phyloP scores from a whole-genome alignment of 169 alveolate species.

The Cryptosporidium meleagridis region DNA sequence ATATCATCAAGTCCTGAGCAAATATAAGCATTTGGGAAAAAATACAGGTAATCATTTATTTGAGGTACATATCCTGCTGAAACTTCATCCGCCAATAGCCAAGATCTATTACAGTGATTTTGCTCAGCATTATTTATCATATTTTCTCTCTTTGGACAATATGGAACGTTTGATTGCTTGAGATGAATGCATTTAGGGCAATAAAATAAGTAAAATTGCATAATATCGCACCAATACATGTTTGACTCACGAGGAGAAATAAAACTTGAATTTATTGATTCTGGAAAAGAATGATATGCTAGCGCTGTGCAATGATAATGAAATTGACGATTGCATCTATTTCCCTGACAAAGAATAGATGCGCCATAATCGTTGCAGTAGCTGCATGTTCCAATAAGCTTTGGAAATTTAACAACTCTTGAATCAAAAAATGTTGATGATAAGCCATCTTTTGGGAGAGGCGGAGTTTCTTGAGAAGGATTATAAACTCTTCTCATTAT shows the following conservation, averaged over 20 bases:
- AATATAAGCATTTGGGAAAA: conserved; percentile 45
- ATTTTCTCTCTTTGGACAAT: conserved; percentile 51
- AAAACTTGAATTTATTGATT: conserved; percentile 25
- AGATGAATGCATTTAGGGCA: conserved; percentile 64
- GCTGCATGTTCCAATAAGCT: conserved; percentile 5
- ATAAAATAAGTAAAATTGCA: conserved; percentile 37
- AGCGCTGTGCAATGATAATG: conserved; percentile 56
- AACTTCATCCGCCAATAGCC: conserved; percentile 6
- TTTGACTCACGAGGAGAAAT: conserved; percentile 62
- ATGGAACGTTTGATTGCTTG: conserved; percentile 51
- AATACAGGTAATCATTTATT: conserved; percentile 45
- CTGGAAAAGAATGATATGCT: conserved; percentile 65
- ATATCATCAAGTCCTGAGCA: conserved; percentile 35
- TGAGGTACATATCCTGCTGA: conserved; percentile 43
- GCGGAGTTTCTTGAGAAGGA: conserved; percentile 2
- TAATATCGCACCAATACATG: conserved; percentile 59
- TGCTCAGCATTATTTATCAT: background rate
- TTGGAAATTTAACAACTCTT: conserved; percentile 41
- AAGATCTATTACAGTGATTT: conserved; percentile 23
- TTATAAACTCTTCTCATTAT: conserved; percentile 28
- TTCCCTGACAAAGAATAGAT: conserved; percentile 45
- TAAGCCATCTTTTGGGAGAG: conserved; percentile 26
- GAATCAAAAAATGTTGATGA: conserved; percentile 38
- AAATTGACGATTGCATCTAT: conserved; percentile 42
- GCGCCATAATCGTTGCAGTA: conserved; percentile 63